Base-by-base conservation (phyloP, 2,329 filamentous ascomycete species). In the Aspergillus ruber region DNA sequence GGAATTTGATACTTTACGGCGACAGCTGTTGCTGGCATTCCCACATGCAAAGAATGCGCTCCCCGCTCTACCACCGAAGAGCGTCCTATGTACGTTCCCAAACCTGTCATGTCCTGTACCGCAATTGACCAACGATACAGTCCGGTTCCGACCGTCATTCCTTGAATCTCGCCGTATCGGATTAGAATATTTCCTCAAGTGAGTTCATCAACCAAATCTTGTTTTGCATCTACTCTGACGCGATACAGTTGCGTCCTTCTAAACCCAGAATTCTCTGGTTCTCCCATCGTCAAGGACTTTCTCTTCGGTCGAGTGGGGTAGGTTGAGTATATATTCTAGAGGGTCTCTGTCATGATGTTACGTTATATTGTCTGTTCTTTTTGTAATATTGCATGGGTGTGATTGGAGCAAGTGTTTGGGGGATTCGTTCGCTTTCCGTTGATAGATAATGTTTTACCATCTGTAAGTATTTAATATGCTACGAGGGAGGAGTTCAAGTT, bases 151-250 rank as follows among this genome's bases (percentile, higher is more conserved):
- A 44, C 84, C 88, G 9, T 81, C 80, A 44, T 97, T 98, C 66
- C 77, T 98, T 15, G 90, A 96, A 67, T 84, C 85, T 62, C 79
- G 93, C 60, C 83, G 88, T 56, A 78, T 82, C 38, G 91, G 90
- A 5, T 74, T 98, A 50, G 84, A 88, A 63, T 95, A 97, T 65
- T 98, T 97, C 65, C 73, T 98, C 46, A 95, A 95, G 90, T 95
- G 73, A 51, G 86, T 75, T 15, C 4, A 39, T 20, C 1, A 4
- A 3, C 7, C 9, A 8, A 39, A 7, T 20, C 18, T 10, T 18
- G 17, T 18, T 18, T 21, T 39, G n/a, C n/a, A 8, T 15, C n/a
- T 39, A 18, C 21, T 21, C 36, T 39, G 18, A 39, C 17, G 18
- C 18, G 17, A 20, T 12, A 20, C 62, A 95, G 89, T 64, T 96